phyloP scores from a whole-genome alignment of 495 filamentous ascomycete genomes.

The Aspergillus egyptiacus region DNA sequence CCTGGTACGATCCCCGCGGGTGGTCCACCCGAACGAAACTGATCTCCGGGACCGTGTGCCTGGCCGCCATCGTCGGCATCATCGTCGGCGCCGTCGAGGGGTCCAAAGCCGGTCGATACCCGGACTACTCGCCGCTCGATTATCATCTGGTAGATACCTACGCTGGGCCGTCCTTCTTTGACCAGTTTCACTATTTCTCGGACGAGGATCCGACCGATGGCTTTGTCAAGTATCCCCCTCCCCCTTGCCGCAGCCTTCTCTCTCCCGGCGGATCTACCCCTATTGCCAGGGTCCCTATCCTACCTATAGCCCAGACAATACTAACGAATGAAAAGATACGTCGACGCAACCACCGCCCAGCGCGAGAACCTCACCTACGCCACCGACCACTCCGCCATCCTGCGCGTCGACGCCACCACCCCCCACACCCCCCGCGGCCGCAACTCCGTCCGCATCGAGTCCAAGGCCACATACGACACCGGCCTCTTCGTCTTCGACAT shows the following conservation, averaged over 20 bases:
- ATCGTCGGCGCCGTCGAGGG: slow-evolving; percentile 50
- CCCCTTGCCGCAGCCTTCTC: too few species aligned
- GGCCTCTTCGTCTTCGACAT: slow-evolving; percentile 54
- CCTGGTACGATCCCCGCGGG: slow-evolving; percentile 44
- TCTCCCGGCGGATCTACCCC: too few species aligned
- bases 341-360: slow-evolving; percentile 25
- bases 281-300: too few species aligned
- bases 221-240: slow-evolving; percentile 50
- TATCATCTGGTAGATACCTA: slow-evolving; percentile 51
- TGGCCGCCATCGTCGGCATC: slow-evolving; percentile 43
- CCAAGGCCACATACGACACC: slow-evolving; percentile 41
- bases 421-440: slow-evolving; percentile 40
- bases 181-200: slow-evolving; percentile 49
- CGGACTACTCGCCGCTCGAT: slow-evolving; percentile 44
- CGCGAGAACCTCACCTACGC: slow-evolving; percentile 48
- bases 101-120: slow-evolving; percentile 44
- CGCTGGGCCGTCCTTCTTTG: slow-evolving; percentile 42
- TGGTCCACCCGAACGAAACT: slow-evolving; percentile 45
- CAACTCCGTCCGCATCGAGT: slow-evolving; percentile 51
- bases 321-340: slow-evolving; percentile 24
- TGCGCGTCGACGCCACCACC: slow-evolving; percentile 48
- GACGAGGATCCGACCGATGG: slow-evolving; percentile 47
- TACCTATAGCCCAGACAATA: too few species aligned
- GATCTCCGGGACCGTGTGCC: slow-evolving; percentile 23
- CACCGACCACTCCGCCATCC: slow-evolving; percentile 39